Conservation (phyloP, 2,329 filamentous ascomycete species). For the Cercospora berteroae region DNA sequence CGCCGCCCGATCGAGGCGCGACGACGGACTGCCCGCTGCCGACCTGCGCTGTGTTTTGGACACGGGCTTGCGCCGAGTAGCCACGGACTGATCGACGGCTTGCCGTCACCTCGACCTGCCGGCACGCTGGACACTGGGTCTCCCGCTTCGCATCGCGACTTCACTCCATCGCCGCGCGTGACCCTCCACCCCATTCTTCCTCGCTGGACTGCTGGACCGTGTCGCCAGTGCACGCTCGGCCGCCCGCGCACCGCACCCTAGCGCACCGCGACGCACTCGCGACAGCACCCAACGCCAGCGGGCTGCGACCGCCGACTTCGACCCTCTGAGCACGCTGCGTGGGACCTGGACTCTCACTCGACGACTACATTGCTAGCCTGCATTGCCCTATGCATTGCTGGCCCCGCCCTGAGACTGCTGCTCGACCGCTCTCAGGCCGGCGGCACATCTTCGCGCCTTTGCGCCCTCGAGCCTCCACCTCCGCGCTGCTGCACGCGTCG, state of each 20-base stretch:
- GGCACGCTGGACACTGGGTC: conserved; percentile 8
- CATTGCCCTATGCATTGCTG: conserved; percentile 33
- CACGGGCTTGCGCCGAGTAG: conserved; percentile 5
- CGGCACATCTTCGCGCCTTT: conserved; percentile 24
- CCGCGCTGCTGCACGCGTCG: conserved; percentile 38
- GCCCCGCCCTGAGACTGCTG: conserved; percentile 27
- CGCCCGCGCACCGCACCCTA: conserved; percentile 1
- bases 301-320: neutral
- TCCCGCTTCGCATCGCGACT: conserved; percentile 8
- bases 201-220: neutral
- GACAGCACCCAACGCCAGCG: neutral
- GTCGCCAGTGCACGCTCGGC: neutral
- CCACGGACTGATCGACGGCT: conserved; percentile 13
- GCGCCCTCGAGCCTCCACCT: conserved; percentile 10
- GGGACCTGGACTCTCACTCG: neutral
- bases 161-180: neutral
- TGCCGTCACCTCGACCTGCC: conserved; percentile 12
- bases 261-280: neutral
- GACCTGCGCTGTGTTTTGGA: neutral
- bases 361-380: neutral
- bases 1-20: neutral
- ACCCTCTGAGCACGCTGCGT: neutral
- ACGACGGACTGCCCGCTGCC: neutral
- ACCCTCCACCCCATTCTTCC: neutral
- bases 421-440: conserved; percentile 32